phyloP scores from a whole-genome alignment of 352 stramenopile species.

The Phytophthora sp. region DNA sequence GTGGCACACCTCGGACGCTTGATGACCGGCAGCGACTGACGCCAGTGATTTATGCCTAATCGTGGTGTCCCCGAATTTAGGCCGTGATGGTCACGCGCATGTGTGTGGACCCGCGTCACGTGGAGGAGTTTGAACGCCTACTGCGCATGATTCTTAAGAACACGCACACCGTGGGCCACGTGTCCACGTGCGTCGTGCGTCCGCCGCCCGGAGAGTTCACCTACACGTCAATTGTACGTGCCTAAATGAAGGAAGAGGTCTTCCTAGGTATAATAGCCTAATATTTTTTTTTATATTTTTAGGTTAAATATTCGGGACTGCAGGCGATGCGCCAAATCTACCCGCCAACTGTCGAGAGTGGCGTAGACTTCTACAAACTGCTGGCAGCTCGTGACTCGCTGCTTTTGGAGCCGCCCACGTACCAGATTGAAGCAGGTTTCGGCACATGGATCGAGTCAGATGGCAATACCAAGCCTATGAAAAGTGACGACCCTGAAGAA shows the following conservation, averaged over 20 bases:
- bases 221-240: constrained; percentile 83
- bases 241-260: not conserved
- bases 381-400: constrained; percentile 77
- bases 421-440: constrained; percentile 86
- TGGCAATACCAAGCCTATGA: constrained; percentile 81
- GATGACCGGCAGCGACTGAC: not conserved
- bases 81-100: constrained; percentile 86
- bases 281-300: constrained; percentile 7
- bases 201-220: constrained; percentile 74
- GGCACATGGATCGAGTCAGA: constrained; percentile 86
- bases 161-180: constrained; percentile 78
- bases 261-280: constrained; percentile 5
- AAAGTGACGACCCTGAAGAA: constrained; percentile 68
- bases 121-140: constrained; percentile 82
- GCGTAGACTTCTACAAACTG: constrained; percentile 82
- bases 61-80: constrained; percentile 45
- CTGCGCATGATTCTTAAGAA: constrained; percentile 83
- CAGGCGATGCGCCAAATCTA: constrained; percentile 80
- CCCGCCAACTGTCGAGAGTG: constrained; percentile 62
- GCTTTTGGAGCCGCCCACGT: constrained; percentile 77
- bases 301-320: constrained; percentile 85
- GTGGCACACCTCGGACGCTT: not conserved
- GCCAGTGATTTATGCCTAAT: too few relatives aligned
- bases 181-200: constrained; percentile 85
- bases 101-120: constrained; percentile 72